Percentiles rank a stretch among this genome's conserved stretches.
phyloP scores from a whole-genome alignment of 1,139 yeast species.

The Taphrina populina region DNA sequence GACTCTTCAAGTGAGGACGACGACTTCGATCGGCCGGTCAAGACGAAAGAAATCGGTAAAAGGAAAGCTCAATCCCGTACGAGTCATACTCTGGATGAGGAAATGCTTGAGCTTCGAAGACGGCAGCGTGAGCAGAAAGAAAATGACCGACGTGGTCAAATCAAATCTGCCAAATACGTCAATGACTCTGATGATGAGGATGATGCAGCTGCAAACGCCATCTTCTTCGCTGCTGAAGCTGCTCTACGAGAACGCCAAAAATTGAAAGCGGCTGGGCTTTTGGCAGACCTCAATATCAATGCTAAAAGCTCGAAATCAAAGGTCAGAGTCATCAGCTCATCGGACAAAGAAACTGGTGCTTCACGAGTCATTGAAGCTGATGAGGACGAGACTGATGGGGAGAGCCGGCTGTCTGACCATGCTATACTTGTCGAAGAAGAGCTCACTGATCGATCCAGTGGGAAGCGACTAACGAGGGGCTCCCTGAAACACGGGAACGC shows the following conservation, averaged over 20 bases:
- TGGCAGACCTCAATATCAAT: not conserved
- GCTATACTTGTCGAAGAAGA: not conserved
- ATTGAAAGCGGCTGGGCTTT: not conserved
- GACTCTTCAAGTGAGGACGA: conserved; percentile 13
- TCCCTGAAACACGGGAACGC: conserved; percentile 13
- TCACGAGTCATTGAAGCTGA: not conserved
- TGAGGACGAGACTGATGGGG: not conserved
- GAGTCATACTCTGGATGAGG: conserved; percentile 16
- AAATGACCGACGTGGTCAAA: conserved; percentile 11
- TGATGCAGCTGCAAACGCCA: conserved; percentile 25
- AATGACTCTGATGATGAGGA: conserved; percentile 37
- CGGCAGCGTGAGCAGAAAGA: conserved; percentile 27
- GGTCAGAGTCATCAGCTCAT: not conserved
- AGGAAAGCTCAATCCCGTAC: not conserved
- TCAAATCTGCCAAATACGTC: conserved; percentile 36
- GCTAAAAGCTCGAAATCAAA: not conserved
- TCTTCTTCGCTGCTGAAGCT: conserved; percentile 26
- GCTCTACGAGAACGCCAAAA: conserved; percentile 12
- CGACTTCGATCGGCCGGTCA: conserved; percentile 11
- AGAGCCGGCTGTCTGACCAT: too few relatives aligned
- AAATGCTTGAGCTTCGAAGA: conserved; percentile 19
- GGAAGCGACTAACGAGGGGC: not conserved
- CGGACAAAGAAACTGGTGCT: not conserved
- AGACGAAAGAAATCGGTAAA: conserved; percentile 10
- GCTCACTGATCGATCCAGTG: not conserved